These are phyloP conservation scores for Eucommia ulmoides DNA, from an alignment of 257 asterid genomes.

Conservation along the genomic window DNA sequence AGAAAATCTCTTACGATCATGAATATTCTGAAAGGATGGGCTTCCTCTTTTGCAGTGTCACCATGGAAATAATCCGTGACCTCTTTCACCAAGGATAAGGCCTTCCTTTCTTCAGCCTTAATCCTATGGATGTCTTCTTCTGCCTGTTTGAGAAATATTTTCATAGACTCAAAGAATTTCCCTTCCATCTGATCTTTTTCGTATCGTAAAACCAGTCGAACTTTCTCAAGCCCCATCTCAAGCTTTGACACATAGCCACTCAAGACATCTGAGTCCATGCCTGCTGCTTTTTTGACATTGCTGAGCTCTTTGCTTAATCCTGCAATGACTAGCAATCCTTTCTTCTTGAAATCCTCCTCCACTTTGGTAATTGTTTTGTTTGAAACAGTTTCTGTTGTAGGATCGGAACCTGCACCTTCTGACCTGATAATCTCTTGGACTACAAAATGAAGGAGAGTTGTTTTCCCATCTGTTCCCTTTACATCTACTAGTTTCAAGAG, in stretches of 20 bases:
- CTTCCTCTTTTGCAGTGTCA: slow-evolving; percentile 86
- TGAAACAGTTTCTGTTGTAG: slow-evolving; percentile 17
- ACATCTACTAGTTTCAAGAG: slow-evolving; percentile 70
- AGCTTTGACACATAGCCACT: slow-evolving; percentile 79
- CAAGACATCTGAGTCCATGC: slow-evolving; percentile 93
- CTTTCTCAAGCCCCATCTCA: slow-evolving; percentile 74
- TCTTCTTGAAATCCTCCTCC: slow-evolving; percentile 70
- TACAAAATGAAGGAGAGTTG: slow-evolving; percentile 91
- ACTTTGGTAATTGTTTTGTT: slow-evolving; percentile 15
- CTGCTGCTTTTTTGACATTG: slow-evolving; percentile 74
- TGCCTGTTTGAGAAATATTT: slow-evolving; percentile 54
- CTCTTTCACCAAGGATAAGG: slow-evolving; percentile 59
- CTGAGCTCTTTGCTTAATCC: slow-evolving; percentile 76
- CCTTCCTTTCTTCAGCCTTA: slow-evolving; percentile 54
- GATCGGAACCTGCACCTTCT: slow-evolving; percentile 44
- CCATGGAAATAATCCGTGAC: slow-evolving; percentile 96
- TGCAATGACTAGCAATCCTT: slow-evolving; percentile 67
- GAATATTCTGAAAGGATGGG: slow-evolving; percentile 84
- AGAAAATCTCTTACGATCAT: slow-evolving; percentile 86
- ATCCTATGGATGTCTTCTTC: slow-evolving; percentile 41
- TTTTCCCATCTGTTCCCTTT: slow-evolving; percentile 92
- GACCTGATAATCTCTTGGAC: slow-evolving; percentile 93
- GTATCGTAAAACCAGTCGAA: slow-evolving; percentile 39
- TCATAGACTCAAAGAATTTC: slow-evolving; percentile 64
- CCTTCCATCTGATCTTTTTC: slow-evolving; percentile 43